Conservation (phyloP, 140 eudicot species). For the Senecio squalidus region DNA sequence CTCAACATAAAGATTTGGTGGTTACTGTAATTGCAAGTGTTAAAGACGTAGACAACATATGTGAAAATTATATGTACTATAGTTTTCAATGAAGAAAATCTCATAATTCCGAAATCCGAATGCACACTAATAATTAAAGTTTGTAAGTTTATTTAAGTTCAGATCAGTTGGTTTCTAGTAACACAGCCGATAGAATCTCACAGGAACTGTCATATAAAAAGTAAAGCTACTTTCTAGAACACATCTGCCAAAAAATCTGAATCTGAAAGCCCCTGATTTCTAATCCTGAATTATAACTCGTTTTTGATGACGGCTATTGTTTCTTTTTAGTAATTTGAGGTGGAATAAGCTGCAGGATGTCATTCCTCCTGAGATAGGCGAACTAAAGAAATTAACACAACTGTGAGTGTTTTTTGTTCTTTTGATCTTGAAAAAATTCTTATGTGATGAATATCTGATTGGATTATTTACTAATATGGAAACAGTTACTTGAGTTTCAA, state of each 20-base stretch:
- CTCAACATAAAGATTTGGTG: no score
- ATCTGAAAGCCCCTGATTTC: neutral
- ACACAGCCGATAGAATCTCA: neutral
- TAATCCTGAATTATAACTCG: neutral
- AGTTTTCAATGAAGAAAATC: no score
- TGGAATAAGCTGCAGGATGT: constrained; percentile 98
- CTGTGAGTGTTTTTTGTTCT: constrained; percentile 48
- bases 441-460: constrained; percentile 9
- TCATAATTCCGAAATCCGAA: no score
- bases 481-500: constrained; percentile 93
- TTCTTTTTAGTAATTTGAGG: constrained; percentile 69
- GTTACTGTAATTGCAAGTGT: no score
- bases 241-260: neutral
- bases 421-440: neutral
- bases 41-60: no score
- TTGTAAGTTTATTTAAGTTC: no score
- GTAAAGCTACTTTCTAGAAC: neutral
- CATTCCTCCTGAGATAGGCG: constrained; percentile 97
- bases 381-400: constrained; percentile 88
- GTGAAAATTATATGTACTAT: no score
- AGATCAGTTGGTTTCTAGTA: neutral
- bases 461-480: neutral
- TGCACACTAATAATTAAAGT: no score
- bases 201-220: neutral
- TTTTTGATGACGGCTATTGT: constrained; percentile 11